phyloP scores from a whole-genome alignment of 1,284 basidiomycete species.

The Puccinia coronata region DNA sequence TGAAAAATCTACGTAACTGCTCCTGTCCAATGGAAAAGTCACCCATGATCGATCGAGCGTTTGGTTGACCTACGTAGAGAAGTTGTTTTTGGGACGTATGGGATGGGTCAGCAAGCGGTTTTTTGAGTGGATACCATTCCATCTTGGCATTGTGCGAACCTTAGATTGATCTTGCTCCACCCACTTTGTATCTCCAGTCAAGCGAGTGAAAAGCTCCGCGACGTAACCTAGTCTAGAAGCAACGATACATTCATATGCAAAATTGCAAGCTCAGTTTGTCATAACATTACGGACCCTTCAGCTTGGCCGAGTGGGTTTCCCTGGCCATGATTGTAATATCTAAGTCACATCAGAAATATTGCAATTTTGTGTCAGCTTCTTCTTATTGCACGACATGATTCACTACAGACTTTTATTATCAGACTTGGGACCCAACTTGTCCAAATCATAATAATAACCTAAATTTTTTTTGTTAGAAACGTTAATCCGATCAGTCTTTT shows the following conservation, averaged over 20 bases:
- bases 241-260: background rate
- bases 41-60: conserved; percentile 28
- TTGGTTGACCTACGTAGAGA: conserved; percentile 29
- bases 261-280: background rate
- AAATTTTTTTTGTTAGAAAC: background rate
- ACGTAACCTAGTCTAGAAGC: conserved; percentile 29
- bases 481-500: background rate
- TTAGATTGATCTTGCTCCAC: conserved; percentile 19
- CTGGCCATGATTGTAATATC: conserved; percentile 32
- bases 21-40: conserved; percentile 32
- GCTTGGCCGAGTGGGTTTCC: conserved; percentile 24
- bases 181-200: conserved; percentile 14
- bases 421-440: conserved; percentile 43
- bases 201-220: conserved; percentile 32
- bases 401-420: too few species aligned
- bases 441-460: conserved; percentile 39
- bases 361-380: background rate
- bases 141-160: background rate
- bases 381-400: too few species aligned
- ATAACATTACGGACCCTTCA: conserved; percentile 23
- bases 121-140: background rate
- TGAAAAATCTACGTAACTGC: conserved; percentile 37
- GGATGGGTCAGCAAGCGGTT: background rate
- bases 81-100: background rate
- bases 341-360: background rate